Base-by-base conservation (phyloP, 805 yeast genomes). In the Lachancea sp. region DNA sequence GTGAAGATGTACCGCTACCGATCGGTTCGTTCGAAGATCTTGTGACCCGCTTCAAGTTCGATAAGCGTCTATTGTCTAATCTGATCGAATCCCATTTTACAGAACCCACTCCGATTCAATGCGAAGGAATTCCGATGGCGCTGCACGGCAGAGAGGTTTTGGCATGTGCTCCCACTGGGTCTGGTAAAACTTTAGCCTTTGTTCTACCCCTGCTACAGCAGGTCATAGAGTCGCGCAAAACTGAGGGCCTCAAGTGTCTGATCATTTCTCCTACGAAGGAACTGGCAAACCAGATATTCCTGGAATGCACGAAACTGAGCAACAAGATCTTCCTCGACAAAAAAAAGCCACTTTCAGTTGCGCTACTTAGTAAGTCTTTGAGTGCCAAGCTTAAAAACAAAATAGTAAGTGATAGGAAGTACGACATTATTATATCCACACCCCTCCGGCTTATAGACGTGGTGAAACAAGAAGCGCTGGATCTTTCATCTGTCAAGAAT, bases 91-190 rank as follows among this genome's bases (percentile, higher is more conserved):
- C 80, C 34, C 83, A 78, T 38, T 89, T 89, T 55, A 74, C 78
- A 1, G 84, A 79, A 46, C 97, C 98, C 5, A 90, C 98, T 0
- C 80, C 97, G 3, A 85, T 92, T 52, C 99, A 92, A 64, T 75
- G 87, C 46, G 97, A 92, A 61, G 78, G 88, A 2, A 79, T 92
- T 30, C 97, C 98, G 2, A 68, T 78, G 8, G 64, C 85, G 11
- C 64, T 87, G 39, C 70, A 75, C 39, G 72, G 69, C 21, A 74
- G 95, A 44, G 97, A 90, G 57, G 59, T 92, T 24, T 69, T 92
- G 31, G 95, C 95, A 1, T 86, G 96, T 70, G 97, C 97, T 0
- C 97, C 97, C 34, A 92, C 98, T 1, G 98, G 98, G 52, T 87
- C 97, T 4, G 98, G 98, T 70, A 92, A 92, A 60, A 92, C 98